Evolutionary conservation across 139 green algal species (phyloP).

Genomic region (Micromonas pusilla): DNA sequence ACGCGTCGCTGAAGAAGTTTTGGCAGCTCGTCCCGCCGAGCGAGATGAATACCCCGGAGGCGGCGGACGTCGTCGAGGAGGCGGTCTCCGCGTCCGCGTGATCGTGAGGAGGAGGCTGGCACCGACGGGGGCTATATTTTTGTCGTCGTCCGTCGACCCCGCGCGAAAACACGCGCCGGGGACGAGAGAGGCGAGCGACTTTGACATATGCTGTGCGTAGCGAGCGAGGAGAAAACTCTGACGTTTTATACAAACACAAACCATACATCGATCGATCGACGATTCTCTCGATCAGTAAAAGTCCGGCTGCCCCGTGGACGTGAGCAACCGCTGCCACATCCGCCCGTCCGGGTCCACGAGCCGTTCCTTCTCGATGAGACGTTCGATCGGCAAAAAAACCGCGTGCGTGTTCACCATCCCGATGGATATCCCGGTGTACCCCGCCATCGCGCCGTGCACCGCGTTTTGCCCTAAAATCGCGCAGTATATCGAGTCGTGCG

Average conservation of each 20-base stretch:
- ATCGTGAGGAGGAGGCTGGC: neutral
- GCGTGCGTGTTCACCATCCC: conserved; percentile 91
- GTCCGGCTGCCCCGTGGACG: conserved; percentile 16
- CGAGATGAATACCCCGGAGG: conserved; percentile 62
- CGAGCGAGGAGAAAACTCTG: too few relatives aligned
- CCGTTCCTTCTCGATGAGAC: conserved; percentile 68
- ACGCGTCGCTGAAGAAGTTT: conserved; percentile 67
- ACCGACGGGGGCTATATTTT: too few relatives aligned
- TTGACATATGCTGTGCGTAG: too few relatives aligned
- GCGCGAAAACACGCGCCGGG: too few relatives aligned
- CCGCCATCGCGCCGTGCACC: conserved; percentile 84
- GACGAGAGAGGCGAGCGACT: too few relatives aligned
- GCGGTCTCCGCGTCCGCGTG: neutral
- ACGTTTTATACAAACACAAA: neutral
- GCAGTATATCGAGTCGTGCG: conserved; percentile 67
- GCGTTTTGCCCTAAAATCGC: conserved; percentile 62
- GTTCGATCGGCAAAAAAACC: conserved; percentile 76
- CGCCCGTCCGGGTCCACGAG: conserved; percentile 22
- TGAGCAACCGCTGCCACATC: conserved; percentile 25
- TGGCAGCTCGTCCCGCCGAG: conserved; percentile 94
- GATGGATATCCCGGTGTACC: conserved; percentile 64
- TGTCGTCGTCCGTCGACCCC: too few relatives aligned
- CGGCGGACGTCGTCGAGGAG: neutral
- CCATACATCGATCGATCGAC: neutral
- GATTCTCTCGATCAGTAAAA: neutral